Evolutionary conservation across 2,329 filamentous ascomycete species (phyloP).

Genomic region (Fusarium tuaranense): DNA sequence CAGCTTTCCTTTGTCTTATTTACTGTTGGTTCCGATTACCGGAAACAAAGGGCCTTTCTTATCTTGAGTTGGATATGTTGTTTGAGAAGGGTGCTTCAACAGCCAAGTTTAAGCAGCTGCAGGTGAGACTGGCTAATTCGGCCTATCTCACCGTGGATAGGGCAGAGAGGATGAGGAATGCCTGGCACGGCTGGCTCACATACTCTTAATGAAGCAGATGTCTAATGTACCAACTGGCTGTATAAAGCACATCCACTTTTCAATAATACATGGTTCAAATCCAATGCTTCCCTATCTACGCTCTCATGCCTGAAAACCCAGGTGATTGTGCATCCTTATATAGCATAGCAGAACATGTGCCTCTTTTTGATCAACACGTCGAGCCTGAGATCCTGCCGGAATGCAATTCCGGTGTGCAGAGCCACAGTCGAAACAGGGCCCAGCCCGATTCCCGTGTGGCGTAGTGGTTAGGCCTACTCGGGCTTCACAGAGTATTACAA

Average conservation of each 20-base stretch:
- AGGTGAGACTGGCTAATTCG: slow-evolving; percentile 31
- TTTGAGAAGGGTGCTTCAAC: slow-evolving; percentile 45
- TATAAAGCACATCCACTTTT: background rate
- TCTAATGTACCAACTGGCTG: background rate
- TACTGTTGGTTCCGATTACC: slow-evolving; percentile 46
- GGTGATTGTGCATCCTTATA: background rate
- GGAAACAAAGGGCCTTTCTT: slow-evolving; percentile 43
- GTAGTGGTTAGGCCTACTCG: background rate
- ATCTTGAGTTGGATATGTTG: slow-evolving; percentile 45
- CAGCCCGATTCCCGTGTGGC: background rate
- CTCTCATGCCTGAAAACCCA: background rate
- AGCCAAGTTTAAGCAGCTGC: slow-evolving; percentile 47
- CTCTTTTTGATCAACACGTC: background rate
- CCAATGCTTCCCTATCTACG: background rate
- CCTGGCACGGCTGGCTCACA: slow-evolving; percentile 41
- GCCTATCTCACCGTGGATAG: slow-evolving; percentile 30
- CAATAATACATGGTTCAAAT: background rate
- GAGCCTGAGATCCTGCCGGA: background rate
- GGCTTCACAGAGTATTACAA: background rate
- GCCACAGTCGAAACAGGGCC: background rate
- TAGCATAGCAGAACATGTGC: background rate
- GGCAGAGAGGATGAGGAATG: slow-evolving; percentile 38
- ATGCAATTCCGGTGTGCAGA: background rate
- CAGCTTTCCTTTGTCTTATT: slow-evolving; percentile 34
- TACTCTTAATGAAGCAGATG: slow-evolving; percentile 28